Base-by-base conservation (phyloP, 345 rosid genomes). In the Gossypium ekmanianum region DNA sequence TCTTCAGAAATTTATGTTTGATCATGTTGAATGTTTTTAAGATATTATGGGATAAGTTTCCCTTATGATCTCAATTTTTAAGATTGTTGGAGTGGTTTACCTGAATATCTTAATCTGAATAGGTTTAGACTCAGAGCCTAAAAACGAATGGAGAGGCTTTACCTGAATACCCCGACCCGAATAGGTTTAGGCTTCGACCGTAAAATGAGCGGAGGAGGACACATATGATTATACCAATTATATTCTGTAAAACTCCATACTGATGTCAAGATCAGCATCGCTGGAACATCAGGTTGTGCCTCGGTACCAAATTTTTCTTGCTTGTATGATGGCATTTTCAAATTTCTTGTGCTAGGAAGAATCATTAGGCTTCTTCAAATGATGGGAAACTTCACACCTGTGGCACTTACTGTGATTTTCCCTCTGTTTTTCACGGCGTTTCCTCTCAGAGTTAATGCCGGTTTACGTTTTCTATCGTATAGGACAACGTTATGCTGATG, bases 401-500 rank as follows among this genome's bases (percentile, higher is more conserved):
- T 56, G 9, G 12, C 61, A 56, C 27, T 20, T 73, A 47, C 66
- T 45, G 58, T 48, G 72, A 16, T 71, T 55, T 34, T 77, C 56
- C 61, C 54, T 64, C 50, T 2, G 20, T 62, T 75, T 58, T 50
- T 39, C 43, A 0, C 26, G 34, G 18, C 64, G 5, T 34, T 16
- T 75, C 66, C 18, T 75, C 55, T 58, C 45, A 11, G 64, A 61
- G 76, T 20, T 24, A 77, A 41, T 34, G 63, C 55, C n/a, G 24
- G 54, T 48, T 68, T 69, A 11, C 8, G 52, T 44, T 73, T 74
- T 58, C 47, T 74, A 7, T 48, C 62, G 18, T 84, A 43, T 85
- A 93, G 99, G 96, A 71, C 94, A 93, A 78, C 79, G 81, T 68
- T 86, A 90, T 69, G 78, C 79, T 24, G 99, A 95, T 84, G 98